These are phyloP conservation scores for Wakefieldia striispora DNA, from an alignment of 768 basidiomycete genomes.

Conservation along the genomic window DNA sequence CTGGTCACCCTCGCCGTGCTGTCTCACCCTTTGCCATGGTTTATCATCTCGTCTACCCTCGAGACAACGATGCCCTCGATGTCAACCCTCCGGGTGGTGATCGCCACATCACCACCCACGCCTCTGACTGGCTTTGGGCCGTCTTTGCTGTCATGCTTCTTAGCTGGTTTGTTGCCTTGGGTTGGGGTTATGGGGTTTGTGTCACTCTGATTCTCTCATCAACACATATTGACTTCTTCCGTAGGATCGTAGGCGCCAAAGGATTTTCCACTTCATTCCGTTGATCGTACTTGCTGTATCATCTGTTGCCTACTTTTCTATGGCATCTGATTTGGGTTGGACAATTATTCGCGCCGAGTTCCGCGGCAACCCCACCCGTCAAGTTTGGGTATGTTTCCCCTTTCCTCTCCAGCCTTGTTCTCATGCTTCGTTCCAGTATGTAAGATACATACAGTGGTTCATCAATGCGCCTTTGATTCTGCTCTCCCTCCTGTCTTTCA, in stretches of 20 bases:
- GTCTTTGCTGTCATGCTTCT: slow-evolving; percentile 50
- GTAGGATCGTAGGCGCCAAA: slow-evolving; percentile 38
- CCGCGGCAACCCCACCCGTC: slow-evolving; percentile 30
- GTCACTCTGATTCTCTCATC: not conserved
- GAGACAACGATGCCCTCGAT: slow-evolving; percentile 32
- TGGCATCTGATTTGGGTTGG: slow-evolving; percentile 55
- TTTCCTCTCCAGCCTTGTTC: not conserved
- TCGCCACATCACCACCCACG: slow-evolving; percentile 41
- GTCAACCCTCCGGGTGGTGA: slow-evolving; percentile 37
- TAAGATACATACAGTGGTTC: slow-evolving; percentile 55
- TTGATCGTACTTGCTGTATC: slow-evolving; percentile 46
- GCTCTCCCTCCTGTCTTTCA: slow-evolving; percentile 43
- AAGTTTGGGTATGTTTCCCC: slow-evolving; percentile 40
- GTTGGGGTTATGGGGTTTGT: slow-evolving; percentile 34
- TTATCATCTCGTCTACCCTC: not conserved
- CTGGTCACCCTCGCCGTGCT: too few species aligned
- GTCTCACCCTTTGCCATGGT: slow-evolving; percentile 18
- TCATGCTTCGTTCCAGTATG: slow-evolving; percentile 35
- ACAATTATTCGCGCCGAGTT: slow-evolving; percentile 43
- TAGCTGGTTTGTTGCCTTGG: slow-evolving; percentile 37
- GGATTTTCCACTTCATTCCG: slow-evolving; percentile 51
- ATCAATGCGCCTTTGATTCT: slow-evolving; percentile 55
- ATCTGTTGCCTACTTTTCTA: slow-evolving; percentile 47
- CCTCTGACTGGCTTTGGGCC: slow-evolving; percentile 55
- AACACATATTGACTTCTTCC: not conserved